These are phyloP conservation scores for Pseudogymnoascus sp. DNA, from an alignment of 2,329 filamentous ascomycete species.

Conservation along the genomic window DNA sequence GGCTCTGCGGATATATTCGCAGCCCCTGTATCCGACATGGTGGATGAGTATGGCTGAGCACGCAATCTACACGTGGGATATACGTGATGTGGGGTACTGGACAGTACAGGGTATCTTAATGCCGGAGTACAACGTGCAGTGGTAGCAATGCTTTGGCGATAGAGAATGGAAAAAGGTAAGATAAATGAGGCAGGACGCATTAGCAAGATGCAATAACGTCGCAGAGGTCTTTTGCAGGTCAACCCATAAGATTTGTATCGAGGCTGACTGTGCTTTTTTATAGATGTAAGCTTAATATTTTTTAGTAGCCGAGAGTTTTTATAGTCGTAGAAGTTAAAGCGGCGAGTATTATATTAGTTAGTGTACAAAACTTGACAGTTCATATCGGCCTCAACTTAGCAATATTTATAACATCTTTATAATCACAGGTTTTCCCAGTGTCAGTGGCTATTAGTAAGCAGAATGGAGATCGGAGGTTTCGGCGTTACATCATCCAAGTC, in stretches of 20 bases:
- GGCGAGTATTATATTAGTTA: background rate
- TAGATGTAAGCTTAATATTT: background rate
- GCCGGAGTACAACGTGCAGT: background rate
- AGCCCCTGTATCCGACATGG: constrained; percentile 12
- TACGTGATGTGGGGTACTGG: background rate
- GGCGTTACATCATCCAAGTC: background rate
- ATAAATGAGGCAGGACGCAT: constrained; percentile 1
- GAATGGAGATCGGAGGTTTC: background rate
- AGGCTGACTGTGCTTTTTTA: background rate
- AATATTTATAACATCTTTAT: constrained; percentile 6
- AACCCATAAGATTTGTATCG: background rate
- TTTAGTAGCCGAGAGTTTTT: background rate
- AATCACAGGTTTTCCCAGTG: background rate
- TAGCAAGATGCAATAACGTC: background rate
- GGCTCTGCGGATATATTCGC: background rate
- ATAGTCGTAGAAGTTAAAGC: background rate
- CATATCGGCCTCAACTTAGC: background rate
- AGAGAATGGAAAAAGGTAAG: background rate
- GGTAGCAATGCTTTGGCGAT: background rate
- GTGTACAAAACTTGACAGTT: background rate
- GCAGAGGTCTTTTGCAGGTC: background rate
- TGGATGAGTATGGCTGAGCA: constrained; percentile 9
- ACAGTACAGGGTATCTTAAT: background rate
- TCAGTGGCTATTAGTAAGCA: background rate
- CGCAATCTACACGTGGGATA: constrained; percentile 3